A percentile compares a stretch with the other conserved stretches of the same genome.
Evolutionary conservation across 2,329 filamentous ascomycete genomes (phyloP).

Genomic region (Hypomyces rosellus): DNA sequence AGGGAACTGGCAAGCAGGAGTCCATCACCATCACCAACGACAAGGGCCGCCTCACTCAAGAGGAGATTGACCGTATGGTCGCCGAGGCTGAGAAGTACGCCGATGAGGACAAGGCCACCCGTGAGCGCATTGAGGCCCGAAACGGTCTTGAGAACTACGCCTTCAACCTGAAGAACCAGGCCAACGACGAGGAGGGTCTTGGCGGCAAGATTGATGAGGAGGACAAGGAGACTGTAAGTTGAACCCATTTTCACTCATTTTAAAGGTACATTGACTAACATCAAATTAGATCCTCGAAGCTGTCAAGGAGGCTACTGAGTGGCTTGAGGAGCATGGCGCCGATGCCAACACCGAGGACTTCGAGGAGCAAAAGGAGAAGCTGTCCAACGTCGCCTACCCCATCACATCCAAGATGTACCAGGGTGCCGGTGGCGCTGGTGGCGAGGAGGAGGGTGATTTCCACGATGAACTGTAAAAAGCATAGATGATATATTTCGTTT

Average conservation of each 20-base stretch:
- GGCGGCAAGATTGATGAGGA: constrained; percentile 98
- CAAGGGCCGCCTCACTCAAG: constrained; percentile 92
- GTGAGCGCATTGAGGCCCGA: constrained; percentile 92
- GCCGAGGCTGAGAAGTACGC: constrained; percentile 97
- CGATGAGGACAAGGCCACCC: constrained; percentile 97
- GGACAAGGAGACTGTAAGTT: constrained; percentile 87
- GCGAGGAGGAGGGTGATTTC: constrained; percentile 55
- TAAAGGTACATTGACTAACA: constrained; percentile 30
- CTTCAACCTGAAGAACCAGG: constrained; percentile 98
- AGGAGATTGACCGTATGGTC: constrained; percentile 99
- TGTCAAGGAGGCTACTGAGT: constrained; percentile 93
- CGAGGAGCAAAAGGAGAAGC: constrained; percentile 99
- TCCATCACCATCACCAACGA: constrained; percentile 99
- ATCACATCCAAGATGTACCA: constrained; percentile 98
- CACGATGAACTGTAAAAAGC: constrained; percentile 73
- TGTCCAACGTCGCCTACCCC: constrained; percentile 92
- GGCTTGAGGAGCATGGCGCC: constrained; percentile 91
- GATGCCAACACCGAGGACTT: constrained; percentile 89
- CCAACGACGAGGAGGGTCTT: constrained; percentile 92
- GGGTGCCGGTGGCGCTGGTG: constrained; percentile 55
- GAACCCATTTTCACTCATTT: neutral
- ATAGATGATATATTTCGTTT: constrained; percentile 23
- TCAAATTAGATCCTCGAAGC: constrained; percentile 70
- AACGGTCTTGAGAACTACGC: constrained; percentile 99
- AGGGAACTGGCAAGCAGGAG: constrained; percentile 96